Evolutionary conservation across 1,139 yeast species (phyloP), one percentile per base, ranked within the genome.

Genomic region (Lodderomyces margitis): DNA sequence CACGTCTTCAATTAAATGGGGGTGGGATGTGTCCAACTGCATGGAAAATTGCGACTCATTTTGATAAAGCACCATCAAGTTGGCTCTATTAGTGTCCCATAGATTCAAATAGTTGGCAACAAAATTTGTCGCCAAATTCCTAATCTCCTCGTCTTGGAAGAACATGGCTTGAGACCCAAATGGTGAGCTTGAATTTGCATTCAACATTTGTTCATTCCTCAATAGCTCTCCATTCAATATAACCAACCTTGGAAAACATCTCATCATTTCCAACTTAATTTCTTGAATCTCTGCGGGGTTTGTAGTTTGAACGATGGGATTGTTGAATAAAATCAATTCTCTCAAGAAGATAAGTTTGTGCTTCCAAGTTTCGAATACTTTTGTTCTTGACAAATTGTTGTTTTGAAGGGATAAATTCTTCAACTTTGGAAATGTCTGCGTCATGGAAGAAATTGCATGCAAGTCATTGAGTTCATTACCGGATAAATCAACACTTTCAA

Each of bases 11-110:
- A 72, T 58, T 66, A 80, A 42, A 72, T 76, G 54, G 69, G 82
- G 61, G 49, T 74, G 80, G 1, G 75, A 55, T 6, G 79, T 60
- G 54, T 78, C 83, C 24, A 75, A 74, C 56, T 72, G 80, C 55
- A 86, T 61, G 1, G 97, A 88, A 55, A 92, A 91, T 56, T 86
- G 89, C 0, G 97, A 88, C 54, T 84, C 85, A 40, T 78, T 78
- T 45, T 94, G 89, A 58, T 92, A 92, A 33, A 92, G 68, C 32
- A 77, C 75, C 61, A 84, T 60, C 38, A 92, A 68, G 42, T 83
- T 91, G 11, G 72, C 59, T 48, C 98, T 71, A 58, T 87, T 82
- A 5, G 75, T 56, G 64, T 92, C 99, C 94, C 96, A 92, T 38
- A 83, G 67, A 44, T 82, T 80, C 46, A 86, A 70, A 60, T 77